Base-by-base conservation (phyloP, 345 rosid genomes). In the Syzygium aqueum region DNA sequence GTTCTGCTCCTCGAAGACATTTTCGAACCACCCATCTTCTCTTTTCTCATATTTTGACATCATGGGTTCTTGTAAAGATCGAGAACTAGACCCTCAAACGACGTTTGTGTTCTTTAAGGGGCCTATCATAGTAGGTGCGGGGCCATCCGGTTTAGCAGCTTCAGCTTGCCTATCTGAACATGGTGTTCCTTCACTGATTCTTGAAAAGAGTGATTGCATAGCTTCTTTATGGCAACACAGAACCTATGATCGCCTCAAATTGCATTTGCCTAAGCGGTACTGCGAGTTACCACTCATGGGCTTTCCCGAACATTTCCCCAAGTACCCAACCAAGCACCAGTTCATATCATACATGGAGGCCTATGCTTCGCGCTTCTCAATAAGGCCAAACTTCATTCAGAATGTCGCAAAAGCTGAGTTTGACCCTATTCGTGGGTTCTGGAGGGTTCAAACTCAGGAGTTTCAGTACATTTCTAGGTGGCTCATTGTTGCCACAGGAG, bases 91-190 rank as follows among this genome's bases (percentile, higher is more conserved):
- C 78, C 56, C 77, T 17, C 84, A 87, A 23, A 84, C 25, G 7
- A 8, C 8, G 43, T 19, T 52, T 11, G 84, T 88, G 78, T 28
- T 49, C 65, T 93, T 96, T 85, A 87, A 85, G 14, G 95, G 95
- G 14, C 95, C 99, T 46, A 91, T 97, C 86, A 94, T 97, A n/a
- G 90, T 96, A 77, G 99, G 99, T n/a, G 99, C 99, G 7, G 99
- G 99, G 11, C 98, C 99, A 1, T 96, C 99, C 43, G 99, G 99
- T 87, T 77, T 97, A 65, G 95, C 99, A 1, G 92, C 90, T 13
- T 90, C 99, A 0, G 99, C 99, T 53, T 96, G 98, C 91, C 92
- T 97, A 1, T 87, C 92, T 54, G 86, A 17, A 21, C 93, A 85
- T 6, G 95, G 97, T 1, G 89, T 97, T 19, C 95, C 98, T 54